Base-by-base conservation (phyloP, 1,284 basidiomycete species). In the Cutaneotrichosporon sp. region DNA sequence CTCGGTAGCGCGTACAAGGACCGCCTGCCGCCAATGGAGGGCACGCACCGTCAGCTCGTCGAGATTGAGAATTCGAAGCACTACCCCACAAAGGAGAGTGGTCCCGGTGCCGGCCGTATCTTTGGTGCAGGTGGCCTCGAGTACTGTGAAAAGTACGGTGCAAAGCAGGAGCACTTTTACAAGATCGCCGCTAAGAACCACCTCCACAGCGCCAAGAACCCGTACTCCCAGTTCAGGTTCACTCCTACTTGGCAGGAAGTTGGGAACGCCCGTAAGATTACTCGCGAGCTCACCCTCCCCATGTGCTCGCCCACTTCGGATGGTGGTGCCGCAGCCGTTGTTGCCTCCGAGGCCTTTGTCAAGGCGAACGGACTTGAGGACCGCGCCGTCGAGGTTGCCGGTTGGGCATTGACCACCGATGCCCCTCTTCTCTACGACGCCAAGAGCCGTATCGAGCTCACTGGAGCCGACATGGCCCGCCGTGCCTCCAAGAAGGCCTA, bases 161-260 rank as follows among this genome's bases (percentile, higher is more conserved):
- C 66, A 26, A 63, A 32, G 38, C 60, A 30, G 34, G 61, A 63
- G 61, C 66, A 68, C 64, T 16, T 57, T 46, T 42, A 34, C 47
- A 68, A 68, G 64, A 68, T 68, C 46, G 59, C 61, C 47, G 50
- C 66, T 46, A 68, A 68, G 66, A 68, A 68, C 66, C 66, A 68
- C 66, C 40, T 56, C 57, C 66, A 68, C 66, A 58, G 53, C 21
- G 53, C 56, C 36, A 63, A 61, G 60, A 68, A 68, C 64, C 66
- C 66, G 21, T 68, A 68, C 66, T 68, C 66, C 46, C 66, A 68
- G 66, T 68, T 68, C 64, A 59, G 62, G 32, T 68, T 68, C 64
- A 61, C 58, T 4, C 64, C 66, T 3, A n/a, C 56, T 2, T 30
- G 53, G 31, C 62, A 58, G 52, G 66, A 68, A 59, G 66, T 68